Conservation (phyloP, 257 asterid genomes). For the Primulina huaijiensis region DNA sequence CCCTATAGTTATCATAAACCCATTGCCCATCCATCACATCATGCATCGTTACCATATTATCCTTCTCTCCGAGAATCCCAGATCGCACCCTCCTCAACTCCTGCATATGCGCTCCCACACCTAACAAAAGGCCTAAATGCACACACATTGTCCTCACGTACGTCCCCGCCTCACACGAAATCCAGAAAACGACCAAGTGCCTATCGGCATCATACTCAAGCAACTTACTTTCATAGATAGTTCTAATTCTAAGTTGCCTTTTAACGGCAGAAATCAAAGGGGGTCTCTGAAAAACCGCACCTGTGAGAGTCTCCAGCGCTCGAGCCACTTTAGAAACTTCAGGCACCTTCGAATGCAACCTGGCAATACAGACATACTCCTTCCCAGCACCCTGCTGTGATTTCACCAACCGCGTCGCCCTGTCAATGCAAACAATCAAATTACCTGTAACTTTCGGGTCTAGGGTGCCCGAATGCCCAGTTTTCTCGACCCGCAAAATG, state of each 20-base stretch:
- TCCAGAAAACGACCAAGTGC: slow-evolving; percentile 93
- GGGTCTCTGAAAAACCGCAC: slow-evolving; percentile 93
- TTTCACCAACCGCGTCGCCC: slow-evolving; percentile 90
- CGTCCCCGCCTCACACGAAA: slow-evolving; percentile 95
- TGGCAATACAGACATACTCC: slow-evolving; percentile 82
- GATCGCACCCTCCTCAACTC: slow-evolving; percentile 85
- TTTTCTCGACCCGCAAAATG: slow-evolving; percentile 77
- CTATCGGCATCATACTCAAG: slow-evolving; percentile 73
- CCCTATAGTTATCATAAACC: slow-evolving; percentile 75
- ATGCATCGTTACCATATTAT: slow-evolving; percentile 96
- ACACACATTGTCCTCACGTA: slow-evolving; percentile 93
- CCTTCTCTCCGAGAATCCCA: slow-evolving; percentile 88
- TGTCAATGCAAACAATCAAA: slow-evolving; percentile 82
- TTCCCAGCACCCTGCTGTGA: slow-evolving; percentile 98
- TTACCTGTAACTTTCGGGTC: slow-evolving; percentile 97
- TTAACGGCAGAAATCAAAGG: slow-evolving; percentile 93
- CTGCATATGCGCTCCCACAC: slow-evolving; percentile 96
- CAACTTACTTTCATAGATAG: slow-evolving; percentile 85
- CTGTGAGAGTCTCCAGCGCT: slow-evolving; percentile 82
- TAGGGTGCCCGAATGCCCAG: slow-evolving; percentile 92
- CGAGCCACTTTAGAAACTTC: slow-evolving; percentile 73
- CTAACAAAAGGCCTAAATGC: slow-evolving; percentile 86
- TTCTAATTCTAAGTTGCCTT: slow-evolving; percentile 88
- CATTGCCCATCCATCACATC: slow-evolving; percentile 95
- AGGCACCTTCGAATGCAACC: slow-evolving; percentile 74